Evolutionary conservation across 169 alveolate genomes (phyloP).

Genomic region (Haemoproteus tartakovskyi): DNA sequence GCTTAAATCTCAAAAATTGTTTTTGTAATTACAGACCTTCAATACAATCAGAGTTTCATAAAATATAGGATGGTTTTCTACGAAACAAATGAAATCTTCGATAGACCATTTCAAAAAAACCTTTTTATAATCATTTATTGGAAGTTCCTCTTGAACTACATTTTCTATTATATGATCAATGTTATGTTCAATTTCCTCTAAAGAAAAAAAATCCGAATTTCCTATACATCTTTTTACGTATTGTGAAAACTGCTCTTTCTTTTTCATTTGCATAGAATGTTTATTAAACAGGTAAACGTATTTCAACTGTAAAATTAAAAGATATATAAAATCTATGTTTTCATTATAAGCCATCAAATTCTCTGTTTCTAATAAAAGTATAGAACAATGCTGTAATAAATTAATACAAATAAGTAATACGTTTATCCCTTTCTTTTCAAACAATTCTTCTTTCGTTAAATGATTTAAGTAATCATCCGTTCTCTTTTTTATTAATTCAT

Average conservation of each 20-base stretch:
- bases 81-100: constrained; percentile 12
- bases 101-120: constrained; percentile 18
- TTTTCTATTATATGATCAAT: constrained; percentile 29
- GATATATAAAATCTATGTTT: constrained; percentile 16
- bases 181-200: neutral
- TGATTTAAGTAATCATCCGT: constrained; percentile 3
- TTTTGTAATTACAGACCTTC: no score
- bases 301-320: constrained; percentile 36
- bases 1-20: no score
- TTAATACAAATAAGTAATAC: constrained; percentile 27
- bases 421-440: neutral
- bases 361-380: constrained; percentile 23
- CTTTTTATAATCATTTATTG: constrained; percentile 15
- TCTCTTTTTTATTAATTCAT: constrained; percentile 5
- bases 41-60: constrained; percentile 43
- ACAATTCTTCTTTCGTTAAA: constrained; percentile 6
- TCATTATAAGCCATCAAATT: constrained; percentile 8
- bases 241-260: neutral
- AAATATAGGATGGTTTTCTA: constrained; percentile 31
- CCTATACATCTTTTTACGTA: constrained; percentile 13
- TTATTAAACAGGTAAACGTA: constrained; percentile 33
- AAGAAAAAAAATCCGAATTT: no score
- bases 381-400: constrained; percentile 37
- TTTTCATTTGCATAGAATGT: constrained; percentile 3
- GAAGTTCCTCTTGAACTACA: constrained; percentile 9